Conservation (phyloP, 2,329 filamentous ascomycete species). For the Neocucurbitaria cava region DNA sequence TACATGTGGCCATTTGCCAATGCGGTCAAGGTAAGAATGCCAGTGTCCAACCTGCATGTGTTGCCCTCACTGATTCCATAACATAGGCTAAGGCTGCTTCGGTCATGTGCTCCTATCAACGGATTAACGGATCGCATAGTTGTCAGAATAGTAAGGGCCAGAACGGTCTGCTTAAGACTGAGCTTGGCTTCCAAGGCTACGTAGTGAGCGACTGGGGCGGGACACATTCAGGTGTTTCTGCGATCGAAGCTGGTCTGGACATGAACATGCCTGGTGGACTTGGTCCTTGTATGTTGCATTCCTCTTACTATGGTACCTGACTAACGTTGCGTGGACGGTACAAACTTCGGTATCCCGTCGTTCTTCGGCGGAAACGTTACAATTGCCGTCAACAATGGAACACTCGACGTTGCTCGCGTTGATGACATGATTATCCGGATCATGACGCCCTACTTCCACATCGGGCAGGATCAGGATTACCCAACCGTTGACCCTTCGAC, state of each 20-base stretch:
- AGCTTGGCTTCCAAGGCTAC: slow-evolving; percentile 59
- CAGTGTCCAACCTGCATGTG: too few relatives aligned
- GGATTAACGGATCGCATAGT: slow-evolving; percentile 44
- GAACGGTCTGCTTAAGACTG: slow-evolving; percentile 60
- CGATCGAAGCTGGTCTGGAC: slow-evolving; percentile 53
- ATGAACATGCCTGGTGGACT: slow-evolving; percentile 55
- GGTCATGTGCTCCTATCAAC: slow-evolving; percentile 65
- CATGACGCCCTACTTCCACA: slow-evolving; percentile 55
- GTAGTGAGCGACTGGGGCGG: slow-evolving; percentile 54
- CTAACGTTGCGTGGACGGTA: too few relatives aligned
- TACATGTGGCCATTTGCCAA: slow-evolving; percentile 74
- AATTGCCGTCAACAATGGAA: slow-evolving; percentile 50
- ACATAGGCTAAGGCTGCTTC: slow-evolving; percentile 60
- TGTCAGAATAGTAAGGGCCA: slow-evolving; percentile 51
- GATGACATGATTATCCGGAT: slow-evolving; percentile 58
- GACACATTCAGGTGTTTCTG: slow-evolving; percentile 54
- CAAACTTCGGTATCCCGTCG: slow-evolving; percentile 36
- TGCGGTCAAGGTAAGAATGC: slow-evolving; percentile 52
- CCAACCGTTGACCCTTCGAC: slow-evolving; percentile 46
- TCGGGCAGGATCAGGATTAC: slow-evolving; percentile 52
- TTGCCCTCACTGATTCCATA: too few relatives aligned
- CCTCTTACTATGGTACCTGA: too few relatives aligned
- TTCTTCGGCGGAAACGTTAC: slow-evolving; percentile 57
- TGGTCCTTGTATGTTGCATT: too few relatives aligned
- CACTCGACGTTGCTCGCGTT: slow-evolving; percentile 48